Percentiles rank a stretch among this genome's conserved stretches.
Evolutionary conservation across 2,329 filamentous ascomycete species (phyloP).

Genomic region (Clonostachys rosea): DNA sequence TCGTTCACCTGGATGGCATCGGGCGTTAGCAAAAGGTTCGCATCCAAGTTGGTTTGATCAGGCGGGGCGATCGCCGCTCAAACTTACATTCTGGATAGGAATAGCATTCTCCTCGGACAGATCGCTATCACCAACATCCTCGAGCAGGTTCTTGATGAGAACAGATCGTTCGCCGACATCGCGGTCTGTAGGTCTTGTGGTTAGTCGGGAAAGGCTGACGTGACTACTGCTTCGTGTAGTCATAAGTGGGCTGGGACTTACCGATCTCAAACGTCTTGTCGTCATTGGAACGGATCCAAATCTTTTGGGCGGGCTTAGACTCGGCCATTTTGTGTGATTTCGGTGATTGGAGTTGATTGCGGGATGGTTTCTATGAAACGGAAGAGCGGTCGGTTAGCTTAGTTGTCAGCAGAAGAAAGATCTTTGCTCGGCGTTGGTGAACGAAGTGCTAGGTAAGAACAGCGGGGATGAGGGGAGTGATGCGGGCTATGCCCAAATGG

Average conservation of each 20-base stretch:
- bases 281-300: constrained; percentile 49
- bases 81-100: constrained; percentile 75
- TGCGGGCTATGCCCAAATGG: too few relatives aligned
- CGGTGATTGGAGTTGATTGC: not conserved
- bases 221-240: too few relatives aligned
- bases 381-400: not conserved
- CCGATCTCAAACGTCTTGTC: constrained; percentile 38
- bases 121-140: constrained; percentile 72
- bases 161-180: constrained; percentile 85
- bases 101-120: constrained; percentile 61
- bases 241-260: constrained; percentile 22
- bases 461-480: too few relatives aligned
- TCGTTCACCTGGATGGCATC: constrained; percentile 67
- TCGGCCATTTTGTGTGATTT: constrained; percentile 27
- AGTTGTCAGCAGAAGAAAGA: too few relatives aligned
- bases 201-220: not conserved
- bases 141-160: constrained; percentile 97
- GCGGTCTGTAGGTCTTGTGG: constrained; percentile 52
- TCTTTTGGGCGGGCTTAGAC: constrained; percentile 25
- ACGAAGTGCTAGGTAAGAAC: too few relatives aligned
- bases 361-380: not conserved
- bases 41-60: constrained; percentile 2
- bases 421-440: too few relatives aligned
- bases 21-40: constrained; percentile 5
- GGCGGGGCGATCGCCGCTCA: constrained; percentile 2